Evolutionary conservation across 2,329 filamentous ascomycete genomes (phyloP).

Genomic region (Epichloe sp.): DNA sequence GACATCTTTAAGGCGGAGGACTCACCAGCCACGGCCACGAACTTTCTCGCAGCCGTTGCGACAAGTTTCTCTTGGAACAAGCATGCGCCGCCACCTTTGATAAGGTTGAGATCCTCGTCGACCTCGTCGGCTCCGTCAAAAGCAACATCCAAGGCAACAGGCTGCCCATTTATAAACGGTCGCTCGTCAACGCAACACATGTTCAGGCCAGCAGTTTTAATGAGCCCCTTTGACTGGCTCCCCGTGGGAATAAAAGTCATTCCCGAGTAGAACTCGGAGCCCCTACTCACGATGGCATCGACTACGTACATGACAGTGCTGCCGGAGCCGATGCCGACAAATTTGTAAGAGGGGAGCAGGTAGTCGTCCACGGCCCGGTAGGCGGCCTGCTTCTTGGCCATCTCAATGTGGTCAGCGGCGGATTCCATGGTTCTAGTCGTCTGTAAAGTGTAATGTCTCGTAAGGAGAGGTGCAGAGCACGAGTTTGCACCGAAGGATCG

Average conservation of each 20-base stretch:
- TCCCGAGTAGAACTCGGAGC: constrained; percentile 35
- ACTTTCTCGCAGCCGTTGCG: constrained; percentile 68
- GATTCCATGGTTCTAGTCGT: constrained; percentile 22
- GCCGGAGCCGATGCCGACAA: constrained; percentile 69
- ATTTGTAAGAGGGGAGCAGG: constrained; percentile 47
- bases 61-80: constrained; percentile 97
- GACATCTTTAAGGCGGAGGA: constrained; percentile 4
- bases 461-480: not conserved
- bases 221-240: constrained; percentile 78
- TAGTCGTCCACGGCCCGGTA: constrained; percentile 61
- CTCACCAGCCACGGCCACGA: constrained; percentile 73
- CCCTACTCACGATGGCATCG: constrained; percentile 58
- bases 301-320: constrained; percentile 78
- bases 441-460: not conserved
- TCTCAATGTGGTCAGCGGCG: constrained; percentile 40
- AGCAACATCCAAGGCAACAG: constrained; percentile 62
- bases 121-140: constrained; percentile 98
- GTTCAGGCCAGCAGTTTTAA: constrained; percentile 63
- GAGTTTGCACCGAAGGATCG: not conserved
- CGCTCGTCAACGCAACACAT: constrained; percentile 69
- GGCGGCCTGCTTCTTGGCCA: constrained; percentile 63
- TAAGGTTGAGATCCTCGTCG: constrained; percentile 86
- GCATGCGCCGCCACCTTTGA: constrained; percentile 96
- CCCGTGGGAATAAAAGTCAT: constrained; percentile 91
- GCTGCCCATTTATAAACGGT: constrained; percentile 30